Evolutionary conservation across 192 early-diverging fungal species (phyloP), one percentile per base, ranked within the genome.

Genomic region (Coemansia aciculifera): DNA sequence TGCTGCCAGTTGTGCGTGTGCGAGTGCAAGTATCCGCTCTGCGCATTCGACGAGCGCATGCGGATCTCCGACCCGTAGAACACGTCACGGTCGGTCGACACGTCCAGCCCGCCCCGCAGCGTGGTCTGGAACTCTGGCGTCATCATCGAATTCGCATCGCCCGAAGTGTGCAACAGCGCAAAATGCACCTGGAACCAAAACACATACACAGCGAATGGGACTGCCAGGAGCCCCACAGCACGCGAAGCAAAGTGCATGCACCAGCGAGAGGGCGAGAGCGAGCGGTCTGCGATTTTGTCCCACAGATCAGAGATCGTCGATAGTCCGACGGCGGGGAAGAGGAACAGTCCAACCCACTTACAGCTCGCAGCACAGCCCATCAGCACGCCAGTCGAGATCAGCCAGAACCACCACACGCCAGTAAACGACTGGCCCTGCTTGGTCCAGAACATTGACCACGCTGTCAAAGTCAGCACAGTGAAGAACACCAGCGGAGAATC

Each of bases 341-440:
- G 90, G 64, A 99, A 95, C 43, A 98, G 79, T 2, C 95, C 98
- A 10, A 98, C 96, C 94, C 93, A 94, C 72, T 98, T 98, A 76
- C 91, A 89, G 68, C 96, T 91, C 8, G 83, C 75, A 5, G 89
- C 83, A 37, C 87, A 84, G 0, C 93, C 95, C 67, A 98, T 78
- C 24, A 86, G 85, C 7, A 88, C 68, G 17, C 98, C 98, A 0
- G 96, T 97, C 70, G 92, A 32, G n/a, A 87, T 56, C 42, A 99
- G 83, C 95, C 96, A 98, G 19, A 85, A 68, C 89, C 93, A 98
- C 98, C 98, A 99, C 59, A 83, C 75, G 24, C 79, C 69, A 11
- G 86, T 77, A 57, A 96, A 97, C 19, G 95, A 87, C 19, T 84
- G 88, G 43, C 69, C 34, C 49, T 90, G 84, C 51, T 86, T 74